Percentiles rank a stretch among this genome's conserved stretches.
Evolutionary conservation across 2,329 filamentous ascomycete genomes (phyloP).

Genomic region (Hypoxylon sp.): DNA sequence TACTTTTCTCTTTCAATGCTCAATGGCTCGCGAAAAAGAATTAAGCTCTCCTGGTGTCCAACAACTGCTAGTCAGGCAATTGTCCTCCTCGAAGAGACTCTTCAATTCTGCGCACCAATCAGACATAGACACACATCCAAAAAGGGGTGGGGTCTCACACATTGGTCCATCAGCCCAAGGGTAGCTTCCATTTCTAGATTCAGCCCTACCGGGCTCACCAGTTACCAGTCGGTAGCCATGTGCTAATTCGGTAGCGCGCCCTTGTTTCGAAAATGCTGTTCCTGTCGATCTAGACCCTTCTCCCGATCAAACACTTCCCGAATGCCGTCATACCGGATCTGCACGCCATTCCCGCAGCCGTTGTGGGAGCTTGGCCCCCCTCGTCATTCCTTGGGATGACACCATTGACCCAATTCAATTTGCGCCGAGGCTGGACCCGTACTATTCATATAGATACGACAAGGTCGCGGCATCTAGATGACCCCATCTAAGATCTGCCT

Average conservation of each 20-base stretch:
- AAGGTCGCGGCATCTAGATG: slow-evolving; percentile 5
- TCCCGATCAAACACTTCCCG: slow-evolving; percentile 34
- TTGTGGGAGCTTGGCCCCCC: slow-evolving; percentile 31
- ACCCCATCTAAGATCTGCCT: slow-evolving; percentile 8
- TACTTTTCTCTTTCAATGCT: not conserved
- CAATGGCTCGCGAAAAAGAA: slow-evolving; percentile 8
- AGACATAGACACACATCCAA: slow-evolving; percentile 41
- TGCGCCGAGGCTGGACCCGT: slow-evolving; percentile 9
- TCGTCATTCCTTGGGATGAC: slow-evolving; percentile 22
- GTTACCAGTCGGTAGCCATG: slow-evolving; percentile 36
- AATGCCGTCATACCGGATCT: slow-evolving; percentile 44
- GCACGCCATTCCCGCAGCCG: slow-evolving; percentile 34
- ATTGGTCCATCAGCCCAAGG: slow-evolving; percentile 32
- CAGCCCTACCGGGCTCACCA: slow-evolving; percentile 41
- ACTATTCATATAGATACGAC: slow-evolving; percentile 5
- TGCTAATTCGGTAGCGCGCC: slow-evolving; percentile 43
- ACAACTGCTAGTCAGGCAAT: slow-evolving; percentile 24
- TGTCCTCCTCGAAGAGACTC: slow-evolving; percentile 30
- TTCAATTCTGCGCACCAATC: slow-evolving; percentile 43
- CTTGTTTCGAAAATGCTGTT: slow-evolving; percentile 39
- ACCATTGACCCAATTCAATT: slow-evolving; percentile 36
- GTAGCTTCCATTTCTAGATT: slow-evolving; percentile 45
- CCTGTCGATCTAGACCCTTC: slow-evolving; percentile 41
- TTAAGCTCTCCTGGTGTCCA: slow-evolving; percentile 1
- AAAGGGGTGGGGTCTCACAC: slow-evolving; percentile 44